Evolutionary conservation across 805 yeast genomes (phyloP).

Genomic region (Candida lessepsii): DNA sequence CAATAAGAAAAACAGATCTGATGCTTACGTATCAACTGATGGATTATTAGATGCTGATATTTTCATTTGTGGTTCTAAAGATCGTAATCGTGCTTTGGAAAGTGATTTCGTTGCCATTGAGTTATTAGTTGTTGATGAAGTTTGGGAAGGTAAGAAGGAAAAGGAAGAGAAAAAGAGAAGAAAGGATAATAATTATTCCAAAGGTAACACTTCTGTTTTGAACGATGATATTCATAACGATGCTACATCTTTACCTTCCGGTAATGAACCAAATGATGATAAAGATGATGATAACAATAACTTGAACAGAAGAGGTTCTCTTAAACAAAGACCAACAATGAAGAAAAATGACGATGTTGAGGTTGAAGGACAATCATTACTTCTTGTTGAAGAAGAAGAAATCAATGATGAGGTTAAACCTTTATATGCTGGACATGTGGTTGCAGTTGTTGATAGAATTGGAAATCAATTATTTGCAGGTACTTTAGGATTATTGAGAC

Average conservation of each 20-base stretch:
- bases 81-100: slow-evolving; percentile 94
- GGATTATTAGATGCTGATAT: slow-evolving; percentile 95
- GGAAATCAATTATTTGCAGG: slow-evolving; percentile 97
- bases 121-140: slow-evolving; percentile 91
- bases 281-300: slow-evolving; percentile 35
- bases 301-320: slow-evolving; percentile 76
- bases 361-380: slow-evolving; percentile 93
- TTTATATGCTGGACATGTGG: slow-evolving; percentile 95
- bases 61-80: slow-evolving; percentile 97
- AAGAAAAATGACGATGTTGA: slow-evolving; percentile 98
- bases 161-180: slow-evolving; percentile 96
- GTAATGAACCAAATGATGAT: slow-evolving; percentile 18
- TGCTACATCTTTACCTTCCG: slow-evolving; percentile 57
- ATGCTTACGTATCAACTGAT: slow-evolving; percentile 97
- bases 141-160: slow-evolving; percentile 94
- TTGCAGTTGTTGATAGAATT: slow-evolving; percentile 94
- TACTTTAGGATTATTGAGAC: slow-evolving; percentile 88
- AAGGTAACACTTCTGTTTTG: slow-evolving; percentile 36
- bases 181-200: slow-evolving; percentile 53
- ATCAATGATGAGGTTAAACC: slow-evolving; percentile 91
- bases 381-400: slow-evolving; percentile 93
- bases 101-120: slow-evolving; percentile 97
- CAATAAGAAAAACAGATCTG: slow-evolving; percentile 93
- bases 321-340: slow-evolving; percentile 93
- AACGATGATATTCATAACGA: slow-evolving; percentile 77